phyloP scores from a whole-genome alignment of 2,329 filamentous ascomycete species.

The Fonsecaea erecta region DNA sequence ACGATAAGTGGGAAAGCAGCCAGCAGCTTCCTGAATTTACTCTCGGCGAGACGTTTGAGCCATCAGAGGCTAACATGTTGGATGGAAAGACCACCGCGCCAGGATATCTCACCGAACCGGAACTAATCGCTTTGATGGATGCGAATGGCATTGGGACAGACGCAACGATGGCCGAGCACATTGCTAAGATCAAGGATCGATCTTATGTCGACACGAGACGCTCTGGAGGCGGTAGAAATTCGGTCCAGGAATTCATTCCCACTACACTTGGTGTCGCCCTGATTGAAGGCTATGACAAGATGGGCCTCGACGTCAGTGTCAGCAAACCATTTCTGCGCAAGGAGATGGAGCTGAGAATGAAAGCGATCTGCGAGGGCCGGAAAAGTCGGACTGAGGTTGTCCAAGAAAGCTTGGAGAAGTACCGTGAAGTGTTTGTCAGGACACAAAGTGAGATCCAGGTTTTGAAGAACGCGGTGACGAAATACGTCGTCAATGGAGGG shows the following conservation, averaged over 20 bases:
- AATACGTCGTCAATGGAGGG: constrained; percentile 56
- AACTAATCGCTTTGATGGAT: constrained; percentile 96
- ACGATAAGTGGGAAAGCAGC: constrained; percentile 94
- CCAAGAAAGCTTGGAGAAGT: constrained; percentile 81
- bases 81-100: constrained; percentile 90
- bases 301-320: constrained; percentile 89
- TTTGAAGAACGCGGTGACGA: constrained; percentile 62
- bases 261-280: constrained; percentile 89
- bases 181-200: constrained; percentile 89
- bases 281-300: constrained; percentile 91
- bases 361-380: constrained; percentile 88
- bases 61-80: constrained; percentile 83
- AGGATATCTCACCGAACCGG: constrained; percentile 88
- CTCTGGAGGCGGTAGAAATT: constrained; percentile 51
- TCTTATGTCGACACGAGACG: constrained; percentile 77
- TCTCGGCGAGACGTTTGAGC: constrained; percentile 80
- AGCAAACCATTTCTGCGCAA: constrained; percentile 96
- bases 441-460: constrained; percentile 74
- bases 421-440: constrained; percentile 82
- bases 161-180: constrained; percentile 98
- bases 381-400: constrained; percentile 76
- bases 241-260: constrained; percentile 85
- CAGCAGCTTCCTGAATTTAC: constrained; percentile 79
- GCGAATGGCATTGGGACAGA: constrained; percentile 98
- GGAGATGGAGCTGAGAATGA: constrained; percentile 98